Evolutionary conservation across 768 basidiomycete genomes (phyloP).

Genomic region (Rhodosporidiobolus sp.): DNA sequence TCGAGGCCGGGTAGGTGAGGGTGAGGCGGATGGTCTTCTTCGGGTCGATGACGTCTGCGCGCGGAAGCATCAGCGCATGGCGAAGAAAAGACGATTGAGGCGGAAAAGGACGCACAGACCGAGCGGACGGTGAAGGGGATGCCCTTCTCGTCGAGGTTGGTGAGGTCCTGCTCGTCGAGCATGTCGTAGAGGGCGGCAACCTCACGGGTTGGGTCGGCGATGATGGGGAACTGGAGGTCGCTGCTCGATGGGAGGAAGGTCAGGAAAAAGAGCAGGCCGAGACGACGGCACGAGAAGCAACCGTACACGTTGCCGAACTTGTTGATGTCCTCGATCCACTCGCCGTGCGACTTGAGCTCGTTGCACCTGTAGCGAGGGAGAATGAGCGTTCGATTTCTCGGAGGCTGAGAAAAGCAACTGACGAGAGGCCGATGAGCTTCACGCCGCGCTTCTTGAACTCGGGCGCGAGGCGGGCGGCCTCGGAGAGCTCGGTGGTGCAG

Average conservation of each 20-base stretch:
- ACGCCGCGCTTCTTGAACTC: conserved; percentile 86
- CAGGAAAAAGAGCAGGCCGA: too few relatives aligned
- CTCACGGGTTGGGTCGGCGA: conserved; percentile 74
- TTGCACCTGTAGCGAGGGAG: conserved; percentile 63
- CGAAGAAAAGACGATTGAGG: background rate
- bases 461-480: conserved; percentile 77
- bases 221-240: conserved; percentile 87
- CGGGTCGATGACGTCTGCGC: conserved; percentile 77
- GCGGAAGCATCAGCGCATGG: background rate
- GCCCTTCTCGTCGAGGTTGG: conserved; percentile 62
- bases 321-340: conserved; percentile 52
- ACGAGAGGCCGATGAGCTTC: conserved; percentile 68
- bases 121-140: conserved; percentile 97
- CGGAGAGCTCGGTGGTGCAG: conserved; percentile 80
- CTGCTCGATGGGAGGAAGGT: too few relatives aligned
- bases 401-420: background rate
- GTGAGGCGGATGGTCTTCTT: conserved; percentile 70
- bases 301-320: conserved; percentile 61
- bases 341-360: conserved; percentile 71
- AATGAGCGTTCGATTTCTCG: background rate
- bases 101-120: conserved; percentile 52
- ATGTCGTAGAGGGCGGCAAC: conserved; percentile 36
- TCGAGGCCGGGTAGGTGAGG: conserved; percentile 87
- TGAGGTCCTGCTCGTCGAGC: conserved; percentile 87
- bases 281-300: too few relatives aligned